A percentile compares a stretch with the other conserved stretches of the same genome.
These are phyloP conservation scores for Leccinum boreale DNA, from an alignment of 768 basidiomycete genomes.

Conservation along the genomic window DNA sequence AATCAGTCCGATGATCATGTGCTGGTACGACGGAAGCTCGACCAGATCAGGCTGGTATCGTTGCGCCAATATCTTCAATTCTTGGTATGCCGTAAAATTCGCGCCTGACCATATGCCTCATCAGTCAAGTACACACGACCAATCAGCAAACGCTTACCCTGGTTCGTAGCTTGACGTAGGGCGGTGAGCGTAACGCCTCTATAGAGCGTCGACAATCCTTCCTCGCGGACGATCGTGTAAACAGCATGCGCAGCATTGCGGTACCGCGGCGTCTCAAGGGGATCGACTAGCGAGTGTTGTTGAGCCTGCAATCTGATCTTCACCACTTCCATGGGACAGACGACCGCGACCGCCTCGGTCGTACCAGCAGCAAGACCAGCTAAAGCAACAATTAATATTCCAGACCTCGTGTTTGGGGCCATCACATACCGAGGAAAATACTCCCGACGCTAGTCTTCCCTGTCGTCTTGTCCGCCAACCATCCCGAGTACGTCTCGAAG, in stretches of 20 bases:
- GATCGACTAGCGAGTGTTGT: constrained; percentile 94
- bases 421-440: constrained; percentile 78
- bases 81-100: constrained; percentile 98
- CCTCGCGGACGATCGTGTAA: constrained; percentile 90
- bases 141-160: constrained; percentile 51
- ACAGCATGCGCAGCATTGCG: constrained; percentile 96
- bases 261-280: constrained; percentile 89
- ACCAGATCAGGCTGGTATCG: constrained; percentile 70
- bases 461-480: constrained; percentile 69
- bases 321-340: constrained; percentile 99
- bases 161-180: constrained; percentile 94
- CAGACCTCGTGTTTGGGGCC: background rate
- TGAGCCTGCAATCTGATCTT: constrained; percentile 98
- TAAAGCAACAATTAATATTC: constrained; percentile 27
- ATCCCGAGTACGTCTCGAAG: constrained; percentile 91
- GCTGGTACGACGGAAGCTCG: constrained; percentile 91
- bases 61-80: constrained; percentile 84
- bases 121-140: background rate
- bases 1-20: constrained; percentile 91
- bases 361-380: constrained; percentile 94
- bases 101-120: constrained; percentile 50
- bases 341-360: constrained; percentile 92
- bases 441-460: constrained; percentile 76
- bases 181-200: constrained; percentile 94
- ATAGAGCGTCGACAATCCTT: constrained; percentile 82